Base-by-base conservation (phyloP, 345 rosid species). In the Psidium friedrichsthalianum region DNA sequence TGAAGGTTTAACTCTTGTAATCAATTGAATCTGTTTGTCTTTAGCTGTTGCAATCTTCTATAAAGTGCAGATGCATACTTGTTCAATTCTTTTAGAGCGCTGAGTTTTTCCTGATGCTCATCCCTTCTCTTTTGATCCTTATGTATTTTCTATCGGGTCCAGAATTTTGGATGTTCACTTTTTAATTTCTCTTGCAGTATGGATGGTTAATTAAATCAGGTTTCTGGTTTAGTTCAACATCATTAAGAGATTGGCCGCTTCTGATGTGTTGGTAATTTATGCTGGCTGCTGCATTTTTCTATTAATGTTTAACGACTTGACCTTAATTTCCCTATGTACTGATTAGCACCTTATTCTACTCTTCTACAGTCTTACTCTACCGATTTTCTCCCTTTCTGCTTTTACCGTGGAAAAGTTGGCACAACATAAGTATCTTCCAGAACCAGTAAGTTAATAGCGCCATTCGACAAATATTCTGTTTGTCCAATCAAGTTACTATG, bases 171-270 rank as follows among this genome's bases (percentile, higher is more conserved):
- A 36, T 53, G 59, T 20, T 82, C 47, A 51, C 47, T 29, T 47
- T 87, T 74, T 86, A 53, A 29, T 85, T 52, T 53, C 84, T 85
- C 82, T 69, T 90, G 92, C 96, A 97, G 99, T 97, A 96, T 83
- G 99, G 99, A 82, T 97, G 95, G 99, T 89, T 97, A 88, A 97
- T 97, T 85, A 92, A 86, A 83, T 83, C 96, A 6, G 99, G 94
- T 27, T 97, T 96, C 91, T 96, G 99, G 99, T 97, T 96, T 90
- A 95, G 96, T 86, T 94, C 99, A 8, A 92, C 86, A 64, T 94
- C 98, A 5, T 88, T 97, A 88, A 92, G 98, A 87, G 99, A 97
- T 86, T 97, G 99, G 99, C 99, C 99, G 1, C 95, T 97, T 54
- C 86, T 96, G 87, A 97, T 97, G 99, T 95, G 99, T 92, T 96